Evolutionary conservation across 2,329 filamentous ascomycete species (phyloP).

Genomic region (Furcasterigmium sp.): DNA sequence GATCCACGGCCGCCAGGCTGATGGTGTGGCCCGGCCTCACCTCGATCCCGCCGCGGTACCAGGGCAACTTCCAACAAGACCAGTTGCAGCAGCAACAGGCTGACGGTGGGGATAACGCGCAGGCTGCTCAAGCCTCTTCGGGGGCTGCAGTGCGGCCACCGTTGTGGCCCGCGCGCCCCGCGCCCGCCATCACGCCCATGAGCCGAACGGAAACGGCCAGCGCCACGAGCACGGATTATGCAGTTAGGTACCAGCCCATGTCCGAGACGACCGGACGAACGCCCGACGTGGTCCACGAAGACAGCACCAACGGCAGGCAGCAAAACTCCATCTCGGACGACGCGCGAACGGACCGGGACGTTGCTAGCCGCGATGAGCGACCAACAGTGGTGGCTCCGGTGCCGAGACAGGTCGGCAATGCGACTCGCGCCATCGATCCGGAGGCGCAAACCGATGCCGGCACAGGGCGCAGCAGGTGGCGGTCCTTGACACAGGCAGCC

Average conservation of each 20-base stretch:
- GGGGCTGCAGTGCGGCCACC: slow-evolving; percentile 40
- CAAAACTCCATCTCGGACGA: slow-evolving; percentile 4
- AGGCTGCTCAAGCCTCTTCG: slow-evolving; percentile 19
- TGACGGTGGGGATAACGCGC: slow-evolving; percentile 3
- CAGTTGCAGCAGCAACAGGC: slow-evolving; percentile 1
- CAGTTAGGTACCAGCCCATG: slow-evolving; percentile 54
- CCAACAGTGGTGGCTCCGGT: slow-evolving; percentile 8
- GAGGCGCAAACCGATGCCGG: slow-evolving; percentile 16
- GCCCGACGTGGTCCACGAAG: slow-evolving; percentile 24
- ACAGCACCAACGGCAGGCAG: no score
- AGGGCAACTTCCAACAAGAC: slow-evolving; percentile 7
- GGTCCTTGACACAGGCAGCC: slow-evolving; percentile 22
- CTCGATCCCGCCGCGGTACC: slow-evolving; percentile 32
- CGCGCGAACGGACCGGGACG: slow-evolving; percentile 11
- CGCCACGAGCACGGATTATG: slow-evolving; percentile 59
- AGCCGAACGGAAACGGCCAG: slow-evolving; percentile 60
- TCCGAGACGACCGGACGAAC: slow-evolving; percentile 45
- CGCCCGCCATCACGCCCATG: slow-evolving; percentile 49
- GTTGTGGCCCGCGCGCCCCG: slow-evolving; percentile 50
- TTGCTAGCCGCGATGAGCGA: slow-evolving; percentile 19
- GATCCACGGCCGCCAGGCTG: slow-evolving; percentile 19
- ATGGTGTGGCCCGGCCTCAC: slow-evolving; percentile 35
- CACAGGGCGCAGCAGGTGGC: slow-evolving; percentile 18
- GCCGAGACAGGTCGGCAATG: slow-evolving; percentile 8
- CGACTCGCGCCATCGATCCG: slow-evolving; percentile 14